Base-by-base conservation (phyloP, 208 protist genomes). In the Leishmania braziliensis region DNA sequence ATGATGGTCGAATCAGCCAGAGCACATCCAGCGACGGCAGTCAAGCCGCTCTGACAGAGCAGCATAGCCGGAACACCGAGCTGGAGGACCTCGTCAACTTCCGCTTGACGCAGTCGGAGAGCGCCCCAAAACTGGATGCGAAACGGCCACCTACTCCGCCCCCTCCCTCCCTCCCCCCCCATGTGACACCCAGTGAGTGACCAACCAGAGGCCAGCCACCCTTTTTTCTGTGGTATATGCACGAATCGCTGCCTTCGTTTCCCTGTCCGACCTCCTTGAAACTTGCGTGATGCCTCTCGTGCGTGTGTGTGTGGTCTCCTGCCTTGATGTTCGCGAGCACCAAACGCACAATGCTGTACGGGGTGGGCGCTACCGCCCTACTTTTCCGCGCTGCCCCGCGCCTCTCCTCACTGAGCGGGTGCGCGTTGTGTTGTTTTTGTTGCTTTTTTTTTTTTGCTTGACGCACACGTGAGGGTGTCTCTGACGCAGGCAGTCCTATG, bases 31-130 rank as follows among this genome's bases (percentile, higher is more conserved):
- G 56, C 36, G 76, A 78, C 23, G 36, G 5, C 39, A 72, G 60
- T 46, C 33, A 39, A 1, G 39, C 20, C 48, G 9, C 14, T 9
- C 51, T 26, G 14, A 10, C 12, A 1, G 69, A 36, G 60, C 76
- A 80, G 58, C 70, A 23, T 29, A 73, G 39, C 36, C 68, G 66
- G 4, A 65, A n/a, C 68, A 36, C 71, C 48, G 56, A 80, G 71
- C 53, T 72, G 76, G 73, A 60, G 26, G 50, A 71, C 20, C 56
- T 70, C 10, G 46, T 62, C n/a, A 29, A 33, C 9, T 33, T 69
- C 26, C 5, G 53, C 68, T 33, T n/a, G 74, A 73, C 83, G 72
- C 73, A 51, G 14, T 68, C 68, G 5, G 58, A 50, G 20, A 76
- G 48, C 75, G 12, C 46, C 16, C 43, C 53, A 29, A 56, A 29